Conservation (phyloP, 257 asterid species). For the Nicotiana otophora region DNA sequence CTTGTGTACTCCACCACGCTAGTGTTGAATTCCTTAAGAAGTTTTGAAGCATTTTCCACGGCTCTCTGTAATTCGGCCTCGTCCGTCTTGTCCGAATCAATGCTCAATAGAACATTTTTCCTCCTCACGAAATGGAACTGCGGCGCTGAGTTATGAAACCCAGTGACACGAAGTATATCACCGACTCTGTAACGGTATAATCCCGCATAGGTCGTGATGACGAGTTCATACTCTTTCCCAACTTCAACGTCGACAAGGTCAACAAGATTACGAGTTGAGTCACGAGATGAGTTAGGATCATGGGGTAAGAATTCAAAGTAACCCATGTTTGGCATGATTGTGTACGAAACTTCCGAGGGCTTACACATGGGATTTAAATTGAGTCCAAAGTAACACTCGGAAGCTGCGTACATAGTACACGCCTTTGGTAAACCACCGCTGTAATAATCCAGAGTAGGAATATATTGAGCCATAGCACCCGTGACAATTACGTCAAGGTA, state of each 20-base stretch:
- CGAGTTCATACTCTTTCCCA: conserved; percentile 89
- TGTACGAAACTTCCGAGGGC: conserved; percentile 81
- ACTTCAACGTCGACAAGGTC: conserved; percentile 75
- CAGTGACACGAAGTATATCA: conserved; percentile 89
- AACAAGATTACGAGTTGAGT: conserved; percentile 46
- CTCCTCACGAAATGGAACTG: conserved; percentile 87
- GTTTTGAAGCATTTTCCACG: conserved; percentile 60
- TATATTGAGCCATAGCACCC: conserved; percentile 97
- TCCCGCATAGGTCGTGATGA: conserved; percentile 82
- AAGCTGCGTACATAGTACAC: conserved; percentile 94
- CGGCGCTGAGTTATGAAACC: conserved; percentile 85
- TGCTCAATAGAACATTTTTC: conserved; percentile 76
- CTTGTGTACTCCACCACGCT: conserved; percentile 96
- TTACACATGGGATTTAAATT: conserved; percentile 89
- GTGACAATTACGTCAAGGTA: conserved; percentile 91
- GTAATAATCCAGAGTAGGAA: conserved; percentile 87
- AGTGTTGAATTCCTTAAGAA: conserved; percentile 38
- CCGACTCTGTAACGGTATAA: conserved; percentile 84
- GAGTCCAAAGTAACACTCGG: conserved; percentile 90
- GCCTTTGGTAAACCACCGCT: conserved; percentile 79
- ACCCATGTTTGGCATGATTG: conserved; percentile 98
- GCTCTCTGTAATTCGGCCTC: conserved; percentile 89
- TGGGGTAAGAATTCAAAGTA: conserved; percentile 89
- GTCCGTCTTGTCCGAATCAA: conserved; percentile 91
- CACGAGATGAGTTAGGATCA: conserved; percentile 29